Conservation (phyloP, 73 alveolate species). For the Tetrahymena elliotti region DNA sequence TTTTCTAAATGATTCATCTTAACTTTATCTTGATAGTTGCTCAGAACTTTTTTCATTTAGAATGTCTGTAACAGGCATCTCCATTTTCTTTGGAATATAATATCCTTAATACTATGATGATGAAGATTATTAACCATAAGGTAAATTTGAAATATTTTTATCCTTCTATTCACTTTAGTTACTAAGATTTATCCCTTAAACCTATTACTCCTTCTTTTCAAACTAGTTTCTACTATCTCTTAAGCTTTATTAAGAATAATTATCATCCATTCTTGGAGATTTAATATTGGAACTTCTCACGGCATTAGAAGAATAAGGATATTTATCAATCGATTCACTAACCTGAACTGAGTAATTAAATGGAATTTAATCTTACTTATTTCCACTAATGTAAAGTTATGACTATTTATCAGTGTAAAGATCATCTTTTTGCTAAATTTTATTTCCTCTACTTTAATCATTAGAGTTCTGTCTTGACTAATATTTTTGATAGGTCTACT, state of each 20-base stretch:
- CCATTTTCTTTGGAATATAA: background rate
- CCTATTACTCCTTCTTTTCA: background rate
- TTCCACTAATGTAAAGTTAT: background rate
- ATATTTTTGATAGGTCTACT: background rate
- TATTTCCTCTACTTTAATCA: background rate
- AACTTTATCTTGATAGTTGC: background rate
- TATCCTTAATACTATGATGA: background rate
- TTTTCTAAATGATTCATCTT: background rate
- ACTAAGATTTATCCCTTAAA: background rate
- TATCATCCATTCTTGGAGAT: background rate
- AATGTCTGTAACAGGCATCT: background rate
- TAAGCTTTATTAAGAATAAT: background rate
- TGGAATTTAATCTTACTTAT: background rate
- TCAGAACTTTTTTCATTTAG: background rate
- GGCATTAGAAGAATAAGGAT: background rate
- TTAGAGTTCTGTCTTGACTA: background rate
- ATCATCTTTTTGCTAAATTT: background rate
- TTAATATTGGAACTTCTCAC: background rate
- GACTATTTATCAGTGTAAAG: background rate
- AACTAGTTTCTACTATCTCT: background rate
- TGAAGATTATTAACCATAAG: background rate
- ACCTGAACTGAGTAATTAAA: background rate
- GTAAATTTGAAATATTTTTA: too few species aligned
- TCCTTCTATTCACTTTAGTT: background rate
- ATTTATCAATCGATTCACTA: background rate